Evolutionary conservation across 2,329 filamentous ascomycete species (phyloP), one percentile per base, ranked within the genome.

Genomic region (Ophiosphaerella korrae): DNA sequence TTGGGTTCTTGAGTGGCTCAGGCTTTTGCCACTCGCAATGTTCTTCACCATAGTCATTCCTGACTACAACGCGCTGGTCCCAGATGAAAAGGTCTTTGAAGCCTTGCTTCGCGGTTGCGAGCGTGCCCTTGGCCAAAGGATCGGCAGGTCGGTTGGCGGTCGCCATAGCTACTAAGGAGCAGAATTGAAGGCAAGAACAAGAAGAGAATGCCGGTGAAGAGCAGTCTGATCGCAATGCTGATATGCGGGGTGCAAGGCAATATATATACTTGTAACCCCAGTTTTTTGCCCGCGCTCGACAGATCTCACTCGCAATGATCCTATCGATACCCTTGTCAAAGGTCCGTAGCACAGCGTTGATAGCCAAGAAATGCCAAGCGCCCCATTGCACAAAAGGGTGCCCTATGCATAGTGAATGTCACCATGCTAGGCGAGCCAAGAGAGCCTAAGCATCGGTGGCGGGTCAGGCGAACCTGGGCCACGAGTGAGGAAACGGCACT

Each of bases 41-140:
- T 13, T 82, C 81, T 70, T 90, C 87, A 50, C 87, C 87, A 62
- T 80, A 77, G 26, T 84, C 81, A 57, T 88, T 88, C 47, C 77
- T 82, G 50, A 88, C 79, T 34, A 88, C 82, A 9, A 89, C 85
- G 52, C 88, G 82, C 75, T 90, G 86, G 72, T 88, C 86, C 87
- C 88, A 92, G 62, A 79, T 80, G 77, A 89, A 88, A 52, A 90
- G 81, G 62, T 90, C 88, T 9, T 72, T 70, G 60, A 82, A 78
- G 32, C 83, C 78, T 68, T 90, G 87, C 65, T 83, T 87, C 9
- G 85, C 84, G 1, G 85, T 87, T 24, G 87, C 78, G 34, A 85
- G 54, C 42, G 84, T 80, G 36, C 88, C 88, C 72, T 83, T 84
- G 31, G 86, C 85, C 51, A 90, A 71, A 16, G 86, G 85, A 56